Base-by-base conservation (phyloP, 805 yeast genomes). In the Ogataea methanolica region DNA sequence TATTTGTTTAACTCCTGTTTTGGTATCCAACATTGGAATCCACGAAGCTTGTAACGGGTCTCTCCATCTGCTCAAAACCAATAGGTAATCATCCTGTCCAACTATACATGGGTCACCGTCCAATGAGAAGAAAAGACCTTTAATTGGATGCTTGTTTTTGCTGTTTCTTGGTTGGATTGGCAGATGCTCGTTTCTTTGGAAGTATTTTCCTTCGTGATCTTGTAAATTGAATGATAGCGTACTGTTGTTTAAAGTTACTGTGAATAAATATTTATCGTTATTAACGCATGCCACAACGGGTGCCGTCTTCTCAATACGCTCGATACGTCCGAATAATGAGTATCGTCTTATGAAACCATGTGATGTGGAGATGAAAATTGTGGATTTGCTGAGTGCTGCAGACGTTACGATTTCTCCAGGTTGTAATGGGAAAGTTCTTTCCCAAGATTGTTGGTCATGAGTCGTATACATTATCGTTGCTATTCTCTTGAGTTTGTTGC, bases 91-190 rank as follows among this genome's bases (percentile, higher is more conserved):
- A 53, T 84, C 90, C 33, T 74, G 71, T n/a, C 95, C 96, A 46
- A 83, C 85, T 6, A 91, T 63, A 53, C 94, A 86, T 1, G 99
- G 99, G 63, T 92, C 97, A 19, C 96, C 96, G 58, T 79, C 83
- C 40, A 83, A 83, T 39, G 88, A 85, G 71, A 92, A 94, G 60
- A 94, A 90, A n/a, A 88, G 63, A 2, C 91, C 84, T 52, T 78
- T 80, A 51, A 69, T 57, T 47, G 71, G 67, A 57, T 69, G 75
- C 59, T 52, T 54, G 15, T 46, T 41, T 19, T 42, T 46, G 22
- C 37, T 26, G 8, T 42, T 36, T 17, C 42, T 23, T 6, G 51
- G 43, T 17, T 46, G 67, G 6, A 78, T 50, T 0, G 83, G 83
- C 26, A 79, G 52, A 5, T 76, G 59, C 35, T 68, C 64, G 55